phyloP scores from a whole-genome alignment of 2,329 filamentous ascomycete species.

The Cercospora sp. region DNA sequence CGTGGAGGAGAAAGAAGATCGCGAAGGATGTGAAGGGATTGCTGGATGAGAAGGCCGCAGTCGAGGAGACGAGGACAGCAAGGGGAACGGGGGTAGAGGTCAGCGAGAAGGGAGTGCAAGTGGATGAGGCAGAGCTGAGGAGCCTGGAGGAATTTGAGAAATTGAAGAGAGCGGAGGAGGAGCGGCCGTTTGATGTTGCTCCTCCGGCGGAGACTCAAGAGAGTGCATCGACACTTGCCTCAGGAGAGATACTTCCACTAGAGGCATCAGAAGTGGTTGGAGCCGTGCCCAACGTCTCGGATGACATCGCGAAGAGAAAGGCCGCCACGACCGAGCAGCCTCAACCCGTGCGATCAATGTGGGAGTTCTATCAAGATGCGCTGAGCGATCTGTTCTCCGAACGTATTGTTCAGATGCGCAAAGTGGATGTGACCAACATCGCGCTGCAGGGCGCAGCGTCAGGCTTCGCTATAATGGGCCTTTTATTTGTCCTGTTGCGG shows the following conservation, averaged over 20 bases:
- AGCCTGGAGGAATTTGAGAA: not conserved
- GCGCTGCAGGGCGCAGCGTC: constrained; percentile 48
- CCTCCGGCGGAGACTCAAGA: constrained; percentile 7
- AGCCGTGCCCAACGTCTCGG: constrained; percentile 8
- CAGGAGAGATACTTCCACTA: constrained; percentile 30
- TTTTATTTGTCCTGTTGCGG: constrained; percentile 39
- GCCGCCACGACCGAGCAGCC: not conserved
- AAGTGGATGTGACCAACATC: constrained; percentile 49
- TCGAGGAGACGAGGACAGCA: constrained; percentile 31
- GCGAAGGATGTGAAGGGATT: constrained; percentile 73
- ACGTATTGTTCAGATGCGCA: constrained; percentile 46
- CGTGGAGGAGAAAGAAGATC: constrained; percentile 79
- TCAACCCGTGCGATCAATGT: constrained; percentile 8
- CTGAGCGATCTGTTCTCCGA: constrained; percentile 45
- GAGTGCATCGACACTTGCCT: constrained; percentile 20
- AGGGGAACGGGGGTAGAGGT: constrained; percentile 6
- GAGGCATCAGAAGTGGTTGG: constrained; percentile 27
- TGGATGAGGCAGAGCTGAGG: constrained; percentile 26
- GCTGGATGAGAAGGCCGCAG: constrained; percentile 65
- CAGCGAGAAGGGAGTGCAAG: constrained; percentile 27
- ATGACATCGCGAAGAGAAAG: not conserved
- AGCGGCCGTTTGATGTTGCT: constrained; percentile 14
- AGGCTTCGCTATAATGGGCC: constrained; percentile 41
- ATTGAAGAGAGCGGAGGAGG: not conserved
- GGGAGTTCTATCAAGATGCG: constrained; percentile 26